Evolutionary conservation across 2,329 filamentous ascomycete genomes (phyloP), one percentile per base, ranked within the genome.

Genomic region (Colletotrichum sp.): DNA sequence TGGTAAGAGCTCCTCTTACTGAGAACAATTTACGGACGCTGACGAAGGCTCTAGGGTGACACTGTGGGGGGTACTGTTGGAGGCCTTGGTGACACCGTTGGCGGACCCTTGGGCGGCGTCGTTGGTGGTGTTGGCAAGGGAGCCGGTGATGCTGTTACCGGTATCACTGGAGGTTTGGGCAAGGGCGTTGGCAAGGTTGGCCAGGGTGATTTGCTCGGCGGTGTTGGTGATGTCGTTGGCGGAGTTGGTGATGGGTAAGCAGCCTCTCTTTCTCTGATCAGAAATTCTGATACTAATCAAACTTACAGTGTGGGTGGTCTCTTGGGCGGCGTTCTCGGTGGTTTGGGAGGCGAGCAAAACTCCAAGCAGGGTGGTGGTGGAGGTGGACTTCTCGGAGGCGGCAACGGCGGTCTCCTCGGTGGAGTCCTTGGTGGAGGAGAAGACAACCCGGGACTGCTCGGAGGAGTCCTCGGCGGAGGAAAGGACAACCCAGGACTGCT

Each of bases 101-200:
- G 73, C 10, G 73, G 73, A 13, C 73, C 73, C 3, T 56, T 76
- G 3, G 73, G 73, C 2, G 73, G 73, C 18, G 72, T 76, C 13
- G 73, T 76, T 9, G 73, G 73, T 15, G 73, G 73, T 8, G 73
- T 73, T 15, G 73, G 73, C 21, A 76, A 76, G 58, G 73, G 73
- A 0, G 70, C 70, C 1, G 73, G 73, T 24, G 73, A 76, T 26
- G 73, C 73, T 8, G 73, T 76, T 15, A 76, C 73, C 8, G 73
- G 73, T 2, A 76, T 76, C 24, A 76, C 73, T 1, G 73, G 73
- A 5, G 73, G 73, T 0, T 13, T 76, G 2, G 73, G 73, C 21
- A 76, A 73, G 15, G 73, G 73, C 10, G 73, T 76, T 12, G 73
- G 73, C 24, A 76, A 56, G 36, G 56, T 76, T 6, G 73, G 73